phyloP scores from a whole-genome alignment of 1,284 basidiomycete genomes.

The Leccinum griseonigrum region DNA sequence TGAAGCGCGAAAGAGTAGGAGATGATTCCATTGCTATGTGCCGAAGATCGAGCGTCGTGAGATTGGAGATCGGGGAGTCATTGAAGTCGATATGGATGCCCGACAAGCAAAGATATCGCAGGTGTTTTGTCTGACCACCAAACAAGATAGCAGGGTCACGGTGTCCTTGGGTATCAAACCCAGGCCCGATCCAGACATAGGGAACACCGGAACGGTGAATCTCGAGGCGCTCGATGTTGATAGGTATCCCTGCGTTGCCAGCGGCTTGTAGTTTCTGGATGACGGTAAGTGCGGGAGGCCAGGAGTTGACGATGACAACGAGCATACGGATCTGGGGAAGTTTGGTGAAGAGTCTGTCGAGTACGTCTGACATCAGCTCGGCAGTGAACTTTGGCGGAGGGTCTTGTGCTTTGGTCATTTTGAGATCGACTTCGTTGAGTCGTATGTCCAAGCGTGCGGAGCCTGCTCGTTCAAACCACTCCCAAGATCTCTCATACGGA shows the following conservation, averaged over 20 bases:
- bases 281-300: slow-evolving; percentile 48
- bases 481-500: slow-evolving; percentile 47
- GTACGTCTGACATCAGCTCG: slow-evolving; percentile 42
- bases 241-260: slow-evolving; percentile 33
- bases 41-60: slow-evolving; percentile 59
- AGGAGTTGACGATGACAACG: slow-evolving; percentile 49
- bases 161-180: slow-evolving; percentile 33
- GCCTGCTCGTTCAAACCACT: slow-evolving; percentile 54
- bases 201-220: slow-evolving; percentile 51
- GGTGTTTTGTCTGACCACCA: slow-evolving; percentile 42
- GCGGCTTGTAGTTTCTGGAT: slow-evolving; percentile 45
- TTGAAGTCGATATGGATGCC: slow-evolving; percentile 59
- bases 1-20: slow-evolving; percentile 48
- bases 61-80: slow-evolving; percentile 43
- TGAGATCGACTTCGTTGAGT: slow-evolving; percentile 42
- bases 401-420: slow-evolving; percentile 16
- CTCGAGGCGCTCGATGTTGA: slow-evolving; percentile 53
- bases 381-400: slow-evolving; percentile 36
- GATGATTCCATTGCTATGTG: slow-evolving; percentile 49
- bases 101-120: slow-evolving; percentile 50
- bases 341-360: slow-evolving; percentile 47
- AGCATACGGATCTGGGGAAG: slow-evolving; percentile 53
- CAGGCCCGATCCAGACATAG: slow-evolving; percentile 43
- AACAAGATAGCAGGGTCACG: slow-evolving; percentile 41
- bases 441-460: slow-evolving; percentile 52